phyloP scores from a whole-genome alignment of 139 green algal genomes.

The Zygnema circumcarinatum region DNA sequence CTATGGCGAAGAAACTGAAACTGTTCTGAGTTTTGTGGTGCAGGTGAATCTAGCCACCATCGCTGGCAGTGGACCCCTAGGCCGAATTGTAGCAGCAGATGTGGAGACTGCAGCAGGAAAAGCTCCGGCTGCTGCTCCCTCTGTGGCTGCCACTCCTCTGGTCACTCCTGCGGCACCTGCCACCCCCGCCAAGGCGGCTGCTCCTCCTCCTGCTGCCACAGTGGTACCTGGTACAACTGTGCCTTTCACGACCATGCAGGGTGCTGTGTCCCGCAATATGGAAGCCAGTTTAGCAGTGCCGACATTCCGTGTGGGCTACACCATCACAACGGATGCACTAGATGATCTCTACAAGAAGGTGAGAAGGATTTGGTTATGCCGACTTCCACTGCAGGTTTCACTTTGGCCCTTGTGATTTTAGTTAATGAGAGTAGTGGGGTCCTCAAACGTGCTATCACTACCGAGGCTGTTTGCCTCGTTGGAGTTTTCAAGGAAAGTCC shows the following conservation, averaged over 20 bases:
- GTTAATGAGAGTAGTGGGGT: too few relatives aligned
- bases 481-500: too few relatives aligned
- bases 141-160: conserved; percentile 34
- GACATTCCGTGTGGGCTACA: conserved; percentile 91
- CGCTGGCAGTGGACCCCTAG: conserved; percentile 83
- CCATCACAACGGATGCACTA: conserved; percentile 91
- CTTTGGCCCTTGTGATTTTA: too few relatives aligned
- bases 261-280: conserved; percentile 94
- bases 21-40: conserved; percentile 2
- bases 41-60: conserved; percentile 84
- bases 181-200: conserved; percentile 1
- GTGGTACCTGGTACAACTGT: conserved; percentile 72
- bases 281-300: conserved; percentile 88
- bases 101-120: conserved; percentile 75
- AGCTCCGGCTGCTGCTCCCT: conserved; percentile 31
- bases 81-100: conserved; percentile 92
- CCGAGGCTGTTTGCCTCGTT: too few relatives aligned
- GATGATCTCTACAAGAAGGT: conserved; percentile 90
- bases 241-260: conserved; percentile 90
- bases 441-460: too few relatives aligned
- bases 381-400: too few relatives aligned
- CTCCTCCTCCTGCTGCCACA: conserved; percentile 57
- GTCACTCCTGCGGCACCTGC: conserved; percentile 54
- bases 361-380: too few relatives aligned
- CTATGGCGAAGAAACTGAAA: too few relatives aligned